Base-by-base conservation (phyloP, 2,329 filamentous ascomycete species). In the Cladophialophora carrionii region DNA sequence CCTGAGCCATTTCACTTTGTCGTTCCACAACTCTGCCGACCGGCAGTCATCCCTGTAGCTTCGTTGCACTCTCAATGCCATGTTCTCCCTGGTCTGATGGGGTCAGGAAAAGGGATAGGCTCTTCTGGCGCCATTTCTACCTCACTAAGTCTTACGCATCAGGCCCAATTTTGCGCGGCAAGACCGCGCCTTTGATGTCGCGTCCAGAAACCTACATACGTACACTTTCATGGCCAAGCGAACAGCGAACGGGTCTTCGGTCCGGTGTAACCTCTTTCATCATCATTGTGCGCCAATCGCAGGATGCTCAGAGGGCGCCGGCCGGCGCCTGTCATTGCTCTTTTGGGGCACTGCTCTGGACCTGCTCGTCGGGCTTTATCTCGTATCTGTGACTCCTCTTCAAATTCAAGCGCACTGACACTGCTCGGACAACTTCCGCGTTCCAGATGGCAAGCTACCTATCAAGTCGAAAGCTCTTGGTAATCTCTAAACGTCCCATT, bases 341-440 rank as follows among this genome's bases (percentile, higher is more conserved):
- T 24, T 17, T 54, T 32, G 17, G 29, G 52, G 29, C 29, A 34
- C 24, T 31, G 12, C 29, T 26, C 48, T 54, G 26, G 52, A 54
- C 29, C 29, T 31, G 22, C 24, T 7, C 48, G 20, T 10, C 22
- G 9, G 20, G 3, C 20, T 1, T 14, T 51, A 26, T 51, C 48
- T 51, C 48, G 48, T 51, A 51, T 29, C 9, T 12, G 24, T 51
- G 9, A 17, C 22, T 29, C 48, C 3, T 20, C 20, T 10, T 26
- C 20, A 29, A 51, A 51, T 17, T 29, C 48, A 51, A 29, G 12
- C 4, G 20, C 48, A 8, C 48, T 43, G 17, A 43, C 37, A n/a
- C 48, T 51, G 20, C 20, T 51, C 22, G 48, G 48, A 20, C 48
- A 51, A 51, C 20, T 51, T 51, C 48, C 48, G 48, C 14, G 8